phyloP scores from a whole-genome alignment of 805 yeast genomes.

The Nakazawaea populi region DNA sequence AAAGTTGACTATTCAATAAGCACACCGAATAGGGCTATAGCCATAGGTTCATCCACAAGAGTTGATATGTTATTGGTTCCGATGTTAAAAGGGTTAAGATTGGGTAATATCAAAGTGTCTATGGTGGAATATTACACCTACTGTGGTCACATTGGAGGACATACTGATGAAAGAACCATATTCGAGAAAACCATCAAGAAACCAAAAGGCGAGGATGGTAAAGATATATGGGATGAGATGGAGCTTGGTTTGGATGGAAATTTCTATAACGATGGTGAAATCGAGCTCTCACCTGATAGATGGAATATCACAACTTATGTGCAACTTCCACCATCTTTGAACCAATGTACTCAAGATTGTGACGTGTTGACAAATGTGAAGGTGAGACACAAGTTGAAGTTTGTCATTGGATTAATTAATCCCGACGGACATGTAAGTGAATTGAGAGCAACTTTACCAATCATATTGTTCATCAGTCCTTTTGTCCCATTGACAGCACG shows the following conservation, averaged over 20 bases:
- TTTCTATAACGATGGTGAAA: constrained; percentile 25
- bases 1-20: constrained; percentile 87
- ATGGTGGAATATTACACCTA: constrained; percentile 60
- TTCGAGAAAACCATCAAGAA: constrained; percentile 39
- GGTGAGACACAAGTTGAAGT: constrained; percentile 40
- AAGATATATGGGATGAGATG: constrained; percentile 32
- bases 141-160: constrained; percentile 53
- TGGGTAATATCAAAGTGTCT: constrained; percentile 68
- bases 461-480: constrained; percentile 46
- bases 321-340: constrained; percentile 65
- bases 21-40: constrained; percentile 82
- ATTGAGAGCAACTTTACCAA: constrained; percentile 45
- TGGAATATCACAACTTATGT: constrained; percentile 71
- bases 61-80: constrained; percentile 73
- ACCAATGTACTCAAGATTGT: constrained; percentile 84
- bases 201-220: constrained; percentile 36
- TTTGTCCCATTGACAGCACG: constrained; percentile 65
- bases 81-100: constrained; percentile 66
- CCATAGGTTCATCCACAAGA: constrained; percentile 78
- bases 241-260: constrained; percentile 31
- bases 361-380: constrained; percentile 62
- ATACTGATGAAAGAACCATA: constrained; percentile 58
- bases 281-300: constrained; percentile 39
- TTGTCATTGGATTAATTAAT: constrained; percentile 39
- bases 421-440: constrained; percentile 46